phyloP scores from a whole-genome alignment of 2,329 filamentous ascomycete species.

The Didymella segeticola region DNA sequence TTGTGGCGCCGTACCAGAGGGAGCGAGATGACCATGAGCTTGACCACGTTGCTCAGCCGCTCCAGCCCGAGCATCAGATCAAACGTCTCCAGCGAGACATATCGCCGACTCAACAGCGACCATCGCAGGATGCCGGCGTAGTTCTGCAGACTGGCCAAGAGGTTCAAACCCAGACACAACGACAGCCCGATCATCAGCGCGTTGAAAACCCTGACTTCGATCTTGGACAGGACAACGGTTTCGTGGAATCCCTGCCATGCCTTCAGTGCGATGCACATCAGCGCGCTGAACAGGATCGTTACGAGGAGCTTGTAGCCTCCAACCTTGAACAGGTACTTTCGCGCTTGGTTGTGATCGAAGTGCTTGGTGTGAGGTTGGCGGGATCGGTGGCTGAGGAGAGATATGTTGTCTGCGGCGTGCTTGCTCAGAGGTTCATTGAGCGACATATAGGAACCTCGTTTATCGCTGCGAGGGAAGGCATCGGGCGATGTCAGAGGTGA shows the following conservation, averaged over 20 bases:
- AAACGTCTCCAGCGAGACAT: constrained; percentile 43
- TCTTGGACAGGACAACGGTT: constrained; percentile 35
- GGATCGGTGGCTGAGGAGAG: constrained; percentile 18
- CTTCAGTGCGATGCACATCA: constrained; percentile 38
- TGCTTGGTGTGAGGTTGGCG: constrained; percentile 29
- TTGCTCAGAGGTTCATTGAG: constrained; percentile 24
- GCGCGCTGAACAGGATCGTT: constrained; percentile 39
- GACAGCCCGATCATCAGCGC: constrained; percentile 43
- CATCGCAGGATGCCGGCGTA: constrained; percentile 45
- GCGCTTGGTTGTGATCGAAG: constrained; percentile 42
- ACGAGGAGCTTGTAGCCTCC: constrained; percentile 36
- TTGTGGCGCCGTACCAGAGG: constrained; percentile 37
- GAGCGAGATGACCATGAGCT: constrained; percentile 44
- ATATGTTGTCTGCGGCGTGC: constrained; percentile 29
- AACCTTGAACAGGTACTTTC: constrained; percentile 36
- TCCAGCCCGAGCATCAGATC: constrained; percentile 44
- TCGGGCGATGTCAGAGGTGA: constrained; percentile 28
- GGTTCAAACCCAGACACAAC: constrained; percentile 44
- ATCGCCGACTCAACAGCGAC: constrained; percentile 42
- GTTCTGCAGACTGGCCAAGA: constrained; percentile 42
- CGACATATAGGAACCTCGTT: constrained; percentile 29
- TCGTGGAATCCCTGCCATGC: constrained; percentile 39
- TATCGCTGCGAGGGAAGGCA: constrained; percentile 15
- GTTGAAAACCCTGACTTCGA: constrained; percentile 42
- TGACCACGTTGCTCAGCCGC: constrained; percentile 41